phyloP scores from a whole-genome alignment of 2,329 filamentous ascomycete genomes.

The Emergomyces orientalis region DNA sequence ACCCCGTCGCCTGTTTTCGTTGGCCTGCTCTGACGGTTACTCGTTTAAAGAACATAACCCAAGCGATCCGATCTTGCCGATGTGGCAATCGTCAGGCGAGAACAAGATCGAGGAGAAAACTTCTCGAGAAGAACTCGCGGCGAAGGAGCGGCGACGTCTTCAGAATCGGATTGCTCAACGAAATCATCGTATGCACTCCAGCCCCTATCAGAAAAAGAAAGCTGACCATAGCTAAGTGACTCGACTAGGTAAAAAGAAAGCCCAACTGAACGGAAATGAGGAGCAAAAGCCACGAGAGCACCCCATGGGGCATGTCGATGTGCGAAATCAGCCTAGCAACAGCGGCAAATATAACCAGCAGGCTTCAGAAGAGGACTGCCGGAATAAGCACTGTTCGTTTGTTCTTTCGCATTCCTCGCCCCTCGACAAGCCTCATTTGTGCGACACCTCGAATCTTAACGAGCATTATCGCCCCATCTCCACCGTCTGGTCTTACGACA shows the following conservation, averaged over 20 bases:
- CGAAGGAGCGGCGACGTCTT: not conserved
- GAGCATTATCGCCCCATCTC: not conserved
- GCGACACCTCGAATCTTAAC: not conserved
- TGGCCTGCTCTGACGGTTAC: not conserved
- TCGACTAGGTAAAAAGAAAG: not conserved
- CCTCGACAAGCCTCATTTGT: not conserved
- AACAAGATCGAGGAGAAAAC: not conserved
- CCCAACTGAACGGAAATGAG: not conserved
- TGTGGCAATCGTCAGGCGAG: conserved; percentile 1
- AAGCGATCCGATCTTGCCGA: not conserved
- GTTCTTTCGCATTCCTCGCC: not conserved
- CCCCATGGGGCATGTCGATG: not conserved
- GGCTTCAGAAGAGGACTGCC: not conserved
- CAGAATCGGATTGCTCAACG: conserved; percentile 2
- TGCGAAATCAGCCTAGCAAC: not conserved
- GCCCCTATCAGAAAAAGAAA: not conserved
- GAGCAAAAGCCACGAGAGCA: not conserved
- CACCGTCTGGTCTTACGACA: not conserved
- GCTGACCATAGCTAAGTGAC: not conserved
- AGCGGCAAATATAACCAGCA: not conserved
- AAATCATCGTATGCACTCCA: not conserved
- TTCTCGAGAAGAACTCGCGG: not conserved
- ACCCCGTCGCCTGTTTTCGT: not conserved
- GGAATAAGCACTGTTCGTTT: not conserved
- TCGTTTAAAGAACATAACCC: not conserved